These are phyloP conservation scores for Fusarium kyushuense DNA, from an alignment of 2,329 filamentous ascomycete genomes.

Conservation along the genomic window DNA sequence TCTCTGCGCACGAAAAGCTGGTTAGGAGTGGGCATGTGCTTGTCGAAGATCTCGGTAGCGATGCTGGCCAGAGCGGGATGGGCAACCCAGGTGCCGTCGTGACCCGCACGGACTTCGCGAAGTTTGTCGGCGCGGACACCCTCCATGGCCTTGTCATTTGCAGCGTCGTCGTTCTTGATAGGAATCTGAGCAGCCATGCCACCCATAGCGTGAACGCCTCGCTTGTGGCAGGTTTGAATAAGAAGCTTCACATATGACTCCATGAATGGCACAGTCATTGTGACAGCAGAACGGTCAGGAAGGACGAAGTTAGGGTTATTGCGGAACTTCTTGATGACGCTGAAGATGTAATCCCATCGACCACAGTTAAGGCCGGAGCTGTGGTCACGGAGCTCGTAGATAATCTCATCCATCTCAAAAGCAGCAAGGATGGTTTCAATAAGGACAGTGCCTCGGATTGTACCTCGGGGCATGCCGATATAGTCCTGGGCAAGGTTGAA, in stretches of 20 bases:
- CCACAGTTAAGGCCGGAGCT: constrained; percentile 97
- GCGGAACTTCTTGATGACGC: constrained; percentile 99
- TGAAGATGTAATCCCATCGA: constrained; percentile 99
- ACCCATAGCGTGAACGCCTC: constrained; percentile 98
- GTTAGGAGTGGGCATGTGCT: constrained; percentile 98
- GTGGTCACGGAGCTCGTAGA: constrained; percentile 98
- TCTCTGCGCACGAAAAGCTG: constrained; percentile 92
- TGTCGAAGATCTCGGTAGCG: constrained; percentile 94
- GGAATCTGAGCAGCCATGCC: constrained; percentile 99
- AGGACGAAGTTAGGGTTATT: constrained; percentile 93
- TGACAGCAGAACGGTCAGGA: constrained; percentile 89
- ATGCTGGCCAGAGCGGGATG: constrained; percentile 92
- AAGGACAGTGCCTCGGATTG: constrained; percentile 92
- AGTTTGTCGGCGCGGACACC: constrained; percentile 95
- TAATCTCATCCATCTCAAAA: constrained; percentile 99
- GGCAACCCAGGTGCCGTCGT: constrained; percentile 97
- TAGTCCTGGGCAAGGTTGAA: constrained; percentile 97
- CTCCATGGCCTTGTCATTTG: constrained; percentile 95
- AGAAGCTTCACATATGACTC: constrained; percentile 94
- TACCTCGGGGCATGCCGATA: constrained; percentile 88
- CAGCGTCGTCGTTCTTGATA: constrained; percentile 92
- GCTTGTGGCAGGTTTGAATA: constrained; percentile 97
- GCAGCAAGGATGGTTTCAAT: constrained; percentile 98
- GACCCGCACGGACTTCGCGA: constrained; percentile 92
- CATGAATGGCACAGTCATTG: constrained; percentile 99